phyloP scores from a whole-genome alignment of 305 asterid genomes.

The Andrographis paniculata region DNA sequence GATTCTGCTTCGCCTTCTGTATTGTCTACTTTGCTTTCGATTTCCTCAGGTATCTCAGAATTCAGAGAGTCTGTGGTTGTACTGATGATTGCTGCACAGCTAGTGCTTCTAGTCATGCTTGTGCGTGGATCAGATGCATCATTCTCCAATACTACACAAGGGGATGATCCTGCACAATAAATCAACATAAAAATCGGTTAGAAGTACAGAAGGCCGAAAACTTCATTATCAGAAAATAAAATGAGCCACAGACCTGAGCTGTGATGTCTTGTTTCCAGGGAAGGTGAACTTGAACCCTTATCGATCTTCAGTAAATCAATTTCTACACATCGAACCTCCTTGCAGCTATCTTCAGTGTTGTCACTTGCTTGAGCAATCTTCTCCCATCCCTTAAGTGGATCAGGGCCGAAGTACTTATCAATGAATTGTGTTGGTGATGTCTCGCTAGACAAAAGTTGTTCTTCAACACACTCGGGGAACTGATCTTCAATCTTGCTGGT shows the following conservation, averaged over 20 bases:
- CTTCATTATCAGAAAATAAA: constrained; percentile 6
- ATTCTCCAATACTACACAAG: constrained; percentile 27
- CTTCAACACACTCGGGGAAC: constrained; percentile 47
- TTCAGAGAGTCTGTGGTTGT: constrained; percentile 22
- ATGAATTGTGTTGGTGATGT: constrained; percentile 67
- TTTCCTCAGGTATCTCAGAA: constrained; percentile 23
- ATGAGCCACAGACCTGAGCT: constrained; percentile 16
- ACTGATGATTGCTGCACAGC: constrained; percentile 34
- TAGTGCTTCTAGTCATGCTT: constrained; percentile 38
- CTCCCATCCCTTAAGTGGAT: constrained; percentile 87
- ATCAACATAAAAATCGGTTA: constrained; percentile 4
- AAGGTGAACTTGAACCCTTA: constrained; percentile 16
- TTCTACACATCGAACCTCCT: constrained; percentile 65
- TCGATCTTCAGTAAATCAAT: constrained; percentile 21
- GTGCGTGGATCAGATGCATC: constrained; percentile 24
- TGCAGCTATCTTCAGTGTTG: constrained; percentile 39
- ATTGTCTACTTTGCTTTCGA: constrained; percentile 13
- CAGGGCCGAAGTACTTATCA: constrained; percentile 95
- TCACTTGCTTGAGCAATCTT: constrained; percentile 40
- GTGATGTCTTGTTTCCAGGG: constrained; percentile 19
- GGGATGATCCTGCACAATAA: constrained; percentile 26
- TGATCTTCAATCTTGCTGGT: constrained; percentile 30
- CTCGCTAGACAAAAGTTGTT: constrained; percentile 55
- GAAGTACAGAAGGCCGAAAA: constrained; percentile 6
- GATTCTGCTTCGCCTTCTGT: constrained; percentile 21